Conservation (phyloP, 768 basidiomycete species). For the Mrakia blollopis region DNA sequence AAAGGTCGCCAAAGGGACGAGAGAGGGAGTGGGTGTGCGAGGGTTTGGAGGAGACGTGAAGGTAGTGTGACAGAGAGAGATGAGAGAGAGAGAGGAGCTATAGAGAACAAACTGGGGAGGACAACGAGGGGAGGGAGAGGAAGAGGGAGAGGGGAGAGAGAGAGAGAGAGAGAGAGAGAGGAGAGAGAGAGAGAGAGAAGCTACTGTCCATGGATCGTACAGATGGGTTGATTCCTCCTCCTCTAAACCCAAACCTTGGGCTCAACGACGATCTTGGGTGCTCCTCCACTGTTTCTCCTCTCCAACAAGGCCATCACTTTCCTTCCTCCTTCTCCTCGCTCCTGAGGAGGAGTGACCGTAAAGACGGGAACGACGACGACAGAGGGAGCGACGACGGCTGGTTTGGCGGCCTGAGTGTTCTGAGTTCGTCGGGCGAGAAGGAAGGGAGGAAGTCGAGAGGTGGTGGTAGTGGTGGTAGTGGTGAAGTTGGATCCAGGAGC, state of each 20-base stretch:
- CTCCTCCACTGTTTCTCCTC: not conserved
- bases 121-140: not conserved
- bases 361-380: constrained; percentile 6
- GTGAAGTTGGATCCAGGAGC: not conserved
- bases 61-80: not conserved
- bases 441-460: constrained; percentile 4
- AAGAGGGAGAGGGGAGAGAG: not conserved
- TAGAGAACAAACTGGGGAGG: not conserved
- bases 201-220: not conserved
- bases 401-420: not conserved
- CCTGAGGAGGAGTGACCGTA: constrained; percentile 4
- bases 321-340: constrained; percentile 11
- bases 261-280: not conserved
- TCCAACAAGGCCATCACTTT: not conserved
- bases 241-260: not conserved
- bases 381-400: not conserved
- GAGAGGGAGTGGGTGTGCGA: too few species aligned
- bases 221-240: not conserved
- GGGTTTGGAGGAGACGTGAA: not conserved
- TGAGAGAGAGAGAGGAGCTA: not conserved
- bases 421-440: not conserved
- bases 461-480: not conserved
- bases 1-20: not conserved
- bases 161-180: not conserved
- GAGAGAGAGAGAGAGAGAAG: too few species aligned